These are phyloP conservation scores for Aspergillus costaricaensis DNA, from an alignment of 2,329 filamentous ascomycete genomes.

Conservation along the genomic window DNA sequence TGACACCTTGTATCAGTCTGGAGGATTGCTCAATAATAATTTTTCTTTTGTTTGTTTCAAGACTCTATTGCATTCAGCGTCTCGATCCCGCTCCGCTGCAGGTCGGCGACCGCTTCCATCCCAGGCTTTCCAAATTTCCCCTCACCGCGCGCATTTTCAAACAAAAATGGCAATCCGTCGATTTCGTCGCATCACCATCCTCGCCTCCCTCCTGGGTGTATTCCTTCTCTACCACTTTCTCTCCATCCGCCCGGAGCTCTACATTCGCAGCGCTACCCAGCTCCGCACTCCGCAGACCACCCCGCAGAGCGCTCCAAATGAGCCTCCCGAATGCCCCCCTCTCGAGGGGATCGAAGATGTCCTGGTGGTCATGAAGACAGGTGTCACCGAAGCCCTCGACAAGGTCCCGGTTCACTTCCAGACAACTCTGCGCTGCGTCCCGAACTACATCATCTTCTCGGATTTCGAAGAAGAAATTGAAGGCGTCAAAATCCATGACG, in stretches of 20 bases:
- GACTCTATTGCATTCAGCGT: not conserved
- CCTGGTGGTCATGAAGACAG: slow-evolving; percentile 60
- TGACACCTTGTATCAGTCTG: slow-evolving; percentile 5
- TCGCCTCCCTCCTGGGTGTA: slow-evolving; percentile 60
- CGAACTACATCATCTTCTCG: slow-evolving; percentile 60
- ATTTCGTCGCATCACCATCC: slow-evolving; percentile 42
- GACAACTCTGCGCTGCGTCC: slow-evolving; percentile 58
- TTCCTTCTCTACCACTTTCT: slow-evolving; percentile 60
- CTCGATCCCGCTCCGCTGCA: slow-evolving; percentile 2
- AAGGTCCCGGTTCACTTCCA: slow-evolving; percentile 59
- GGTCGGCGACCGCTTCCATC: slow-evolving; percentile 4
- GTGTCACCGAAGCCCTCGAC: slow-evolving; percentile 57
- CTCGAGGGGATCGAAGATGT: slow-evolving; percentile 52
- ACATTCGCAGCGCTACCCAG: slow-evolving; percentile 37
- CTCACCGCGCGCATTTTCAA: slow-evolving; percentile 2
- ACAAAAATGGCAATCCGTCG: slow-evolving; percentile 16
- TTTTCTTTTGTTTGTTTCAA: slow-evolving; percentile 2
- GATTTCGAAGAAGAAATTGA: slow-evolving; percentile 57
- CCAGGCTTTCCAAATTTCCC: not conserved
- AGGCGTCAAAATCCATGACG: slow-evolving; percentile 54
- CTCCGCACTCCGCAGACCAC: not conserved
- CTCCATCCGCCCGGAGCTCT: slow-evolving; percentile 62
- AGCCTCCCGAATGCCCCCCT: slow-evolving; percentile 29
- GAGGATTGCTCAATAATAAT: slow-evolving; percentile 13
- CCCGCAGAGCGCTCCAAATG: not conserved